Percentiles rank a stretch among this genome's conserved stretches.
These are phyloP conservation scores for Ophiosphaerella korrae DNA, from an alignment of 2,329 filamentous ascomycete species.

Conservation along the genomic window DNA sequence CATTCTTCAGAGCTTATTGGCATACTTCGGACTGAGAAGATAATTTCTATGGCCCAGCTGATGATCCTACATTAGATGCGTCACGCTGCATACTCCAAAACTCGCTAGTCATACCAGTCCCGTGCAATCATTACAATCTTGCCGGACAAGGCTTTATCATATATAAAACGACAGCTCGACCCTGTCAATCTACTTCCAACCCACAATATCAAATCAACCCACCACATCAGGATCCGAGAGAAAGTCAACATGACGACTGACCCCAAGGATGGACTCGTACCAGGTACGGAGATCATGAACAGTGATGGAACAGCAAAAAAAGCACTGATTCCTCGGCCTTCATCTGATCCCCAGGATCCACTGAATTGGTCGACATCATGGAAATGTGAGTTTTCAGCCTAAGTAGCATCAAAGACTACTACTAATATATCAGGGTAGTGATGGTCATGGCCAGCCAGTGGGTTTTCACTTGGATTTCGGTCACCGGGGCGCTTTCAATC, in stretches of 20 bases:
- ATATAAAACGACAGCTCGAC: too few relatives aligned
- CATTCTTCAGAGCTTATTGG: too few relatives aligned
- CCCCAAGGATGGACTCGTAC: constrained; percentile 25
- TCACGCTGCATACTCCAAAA: too few relatives aligned
- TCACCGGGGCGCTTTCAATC: constrained; percentile 51
- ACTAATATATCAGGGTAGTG: constrained; percentile 22
- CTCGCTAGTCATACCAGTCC: too few relatives aligned
- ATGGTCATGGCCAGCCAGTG: constrained; percentile 46
- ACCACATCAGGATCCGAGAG: background rate
- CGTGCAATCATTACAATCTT: too few relatives aligned
- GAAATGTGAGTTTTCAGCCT: constrained; percentile 32
- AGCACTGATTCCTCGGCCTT: constrained; percentile 36
- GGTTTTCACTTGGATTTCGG: constrained; percentile 51
- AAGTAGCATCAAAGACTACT: background rate
- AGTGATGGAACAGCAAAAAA: constrained; percentile 28
- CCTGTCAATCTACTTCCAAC: too few relatives aligned
- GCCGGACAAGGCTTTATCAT: too few relatives aligned
- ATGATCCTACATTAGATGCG: too few relatives aligned
- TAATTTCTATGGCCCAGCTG: too few relatives aligned
- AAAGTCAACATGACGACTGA: constrained; percentile 17
- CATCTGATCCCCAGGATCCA: constrained; percentile 42
- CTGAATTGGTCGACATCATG: constrained; percentile 45
- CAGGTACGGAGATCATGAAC: constrained; percentile 38
- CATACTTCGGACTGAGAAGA: too few relatives aligned
- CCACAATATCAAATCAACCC: too few relatives aligned